These are phyloP conservation scores for Paragyromitra xinjiangensis DNA, from an alignment of 495 filamentous ascomycete species.

Conservation along the genomic window DNA sequence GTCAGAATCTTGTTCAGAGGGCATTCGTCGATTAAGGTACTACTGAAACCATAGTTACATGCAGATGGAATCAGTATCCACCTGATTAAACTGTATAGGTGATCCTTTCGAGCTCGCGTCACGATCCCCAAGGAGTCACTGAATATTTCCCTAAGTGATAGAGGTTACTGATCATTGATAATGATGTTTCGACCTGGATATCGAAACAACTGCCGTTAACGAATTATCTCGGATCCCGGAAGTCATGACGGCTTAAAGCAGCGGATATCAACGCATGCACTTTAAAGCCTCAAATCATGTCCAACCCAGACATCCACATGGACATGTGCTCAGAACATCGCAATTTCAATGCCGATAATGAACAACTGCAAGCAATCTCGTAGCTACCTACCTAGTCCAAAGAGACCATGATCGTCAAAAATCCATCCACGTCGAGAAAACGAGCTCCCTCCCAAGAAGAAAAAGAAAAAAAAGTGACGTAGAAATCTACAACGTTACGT, in stretches of 20 bases:
- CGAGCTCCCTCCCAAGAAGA: background rate
- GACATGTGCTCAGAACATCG: conserved; percentile 16
- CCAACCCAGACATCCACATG: background rate
- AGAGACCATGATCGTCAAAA: background rate
- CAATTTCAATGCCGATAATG: conserved; percentile 14
- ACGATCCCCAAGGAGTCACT: background rate
- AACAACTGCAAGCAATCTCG: background rate
- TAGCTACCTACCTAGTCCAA: background rate
- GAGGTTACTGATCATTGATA: background rate
- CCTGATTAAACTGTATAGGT: too few species aligned
- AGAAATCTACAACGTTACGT: conserved; percentile 1
- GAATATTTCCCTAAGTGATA: background rate
- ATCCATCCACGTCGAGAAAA: conserved; percentile 3
- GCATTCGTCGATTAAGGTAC: too few species aligned
- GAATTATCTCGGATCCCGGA: conserved; percentile 12
- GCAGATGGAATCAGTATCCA: too few species aligned
- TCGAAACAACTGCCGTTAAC: conserved; percentile 4
- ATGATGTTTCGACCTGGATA: background rate
- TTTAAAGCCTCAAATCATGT: conserved; percentile 1
- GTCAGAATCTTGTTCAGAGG: too few species aligned
- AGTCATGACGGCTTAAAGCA: conserved; percentile 12
- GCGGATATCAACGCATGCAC: conserved; percentile 11
- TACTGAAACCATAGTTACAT: too few species aligned
- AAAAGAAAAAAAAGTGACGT: conserved; percentile 11
- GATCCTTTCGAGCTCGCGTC: background rate